Evolutionary conservation across 2,329 filamentous ascomycete species (phyloP), one percentile per base, ranked within the genome.

Genomic region (Diplodia intermedia): DNA sequence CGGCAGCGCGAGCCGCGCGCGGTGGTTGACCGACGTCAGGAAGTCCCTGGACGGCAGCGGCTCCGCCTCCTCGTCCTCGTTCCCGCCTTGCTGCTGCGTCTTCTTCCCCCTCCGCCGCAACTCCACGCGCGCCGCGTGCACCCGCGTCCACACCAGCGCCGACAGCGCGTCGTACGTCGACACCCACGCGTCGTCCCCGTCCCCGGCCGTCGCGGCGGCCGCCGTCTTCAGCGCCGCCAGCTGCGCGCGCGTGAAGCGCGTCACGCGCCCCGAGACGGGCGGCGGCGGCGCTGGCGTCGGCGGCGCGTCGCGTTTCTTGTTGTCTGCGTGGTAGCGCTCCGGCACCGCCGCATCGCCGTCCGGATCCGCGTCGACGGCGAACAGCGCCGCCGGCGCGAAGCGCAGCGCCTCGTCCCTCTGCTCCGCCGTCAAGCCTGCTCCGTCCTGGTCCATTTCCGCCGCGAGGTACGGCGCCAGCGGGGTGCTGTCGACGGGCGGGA

Each of bases 151-250:
- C 33, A 66, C 7, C 38, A 56, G 63, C 18, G 63, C 63, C 3
- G 52, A 49, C 4, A 66, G 52, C 1, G 63, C 63, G 33, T 55
- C 50, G 50, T 56, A 66, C 20, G 63, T 66, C 14, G 63, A 66
- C 14, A 66, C 52, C 61, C 61, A 65, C 8, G 20, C 20, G 36
- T 11, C 40, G 5, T 33, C 5, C 3, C 52, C 38, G 38, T 31
- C 8, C 31, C 8, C 31, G 3, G 36, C 43, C 14, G 63, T 52
- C 8, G 55, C 31, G 3, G 36, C 43, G 7, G 63, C 63, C 8
- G 55, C 36, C 14, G 33, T 26, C 26, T 56, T 66, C 12, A 66
- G 23, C 12, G 9, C 9, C 20, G 5, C n/a, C 36, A 66, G 40
- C 36, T 56, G 52, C 9, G 9, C 29, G 36, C 15, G 26, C 12